Conservation (phyloP, 2,329 filamentous ascomycete genomes). For the Pseudogymnoascus sp. region DNA sequence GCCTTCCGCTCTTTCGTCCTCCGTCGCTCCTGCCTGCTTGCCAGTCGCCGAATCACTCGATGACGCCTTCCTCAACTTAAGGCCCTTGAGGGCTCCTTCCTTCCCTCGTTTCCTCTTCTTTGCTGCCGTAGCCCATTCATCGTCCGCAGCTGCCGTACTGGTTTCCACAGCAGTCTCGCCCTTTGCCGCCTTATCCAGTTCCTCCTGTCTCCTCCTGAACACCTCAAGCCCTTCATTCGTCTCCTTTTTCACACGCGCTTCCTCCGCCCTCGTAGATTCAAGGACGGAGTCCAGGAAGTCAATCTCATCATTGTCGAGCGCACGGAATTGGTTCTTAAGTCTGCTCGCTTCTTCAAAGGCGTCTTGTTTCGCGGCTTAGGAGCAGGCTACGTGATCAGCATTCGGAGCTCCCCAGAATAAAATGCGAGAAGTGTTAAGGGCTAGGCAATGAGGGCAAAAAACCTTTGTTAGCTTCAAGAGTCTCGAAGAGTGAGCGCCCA, state of each 20-base stretch:
- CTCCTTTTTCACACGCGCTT: conserved; percentile 46
- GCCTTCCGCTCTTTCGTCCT: background rate
- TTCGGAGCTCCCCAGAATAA: conserved; percentile 12
- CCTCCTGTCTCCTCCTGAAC: conserved; percentile 46
- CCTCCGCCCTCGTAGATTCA: conserved; percentile 42
- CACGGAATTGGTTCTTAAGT: conserved; percentile 68
- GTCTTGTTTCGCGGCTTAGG: conserved; percentile 66
- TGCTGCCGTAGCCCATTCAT: conserved; percentile 30
- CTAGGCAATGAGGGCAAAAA: background rate
- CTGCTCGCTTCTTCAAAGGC: conserved; percentile 68
- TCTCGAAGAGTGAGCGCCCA: conserved; percentile 59
- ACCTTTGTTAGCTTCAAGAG: conserved; percentile 78
- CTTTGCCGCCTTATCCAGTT: conserved; percentile 21
- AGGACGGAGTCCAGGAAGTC: conserved; percentile 61
- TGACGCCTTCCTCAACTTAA: conserved; percentile 26
- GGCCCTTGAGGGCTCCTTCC: conserved; percentile 27
- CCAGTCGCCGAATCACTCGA: background rate
- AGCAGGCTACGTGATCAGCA: conserved; percentile 10
- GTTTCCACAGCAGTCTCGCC: conserved; percentile 15
- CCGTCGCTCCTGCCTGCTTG: background rate
- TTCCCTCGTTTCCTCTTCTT: conserved; percentile 34
- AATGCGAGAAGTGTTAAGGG: background rate
- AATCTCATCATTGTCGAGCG: conserved; percentile 70
- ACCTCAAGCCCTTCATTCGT: conserved; percentile 47
- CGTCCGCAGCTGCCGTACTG: conserved; percentile 19